Conservation (phyloP, 441 rosid genomes). For the Erysimum cheiri region DNA sequence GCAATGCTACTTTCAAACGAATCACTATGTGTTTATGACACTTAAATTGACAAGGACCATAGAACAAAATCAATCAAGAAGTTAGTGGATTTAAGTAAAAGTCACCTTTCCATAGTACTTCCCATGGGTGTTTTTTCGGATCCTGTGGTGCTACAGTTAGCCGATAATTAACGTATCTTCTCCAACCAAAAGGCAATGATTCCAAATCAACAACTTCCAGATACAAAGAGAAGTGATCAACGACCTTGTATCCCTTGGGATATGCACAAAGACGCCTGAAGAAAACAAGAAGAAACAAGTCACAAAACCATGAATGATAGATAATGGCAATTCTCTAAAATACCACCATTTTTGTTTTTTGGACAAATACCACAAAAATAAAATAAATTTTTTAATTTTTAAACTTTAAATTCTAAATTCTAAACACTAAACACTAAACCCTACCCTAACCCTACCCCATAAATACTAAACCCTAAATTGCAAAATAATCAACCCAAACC, state of each 20-base stretch:
- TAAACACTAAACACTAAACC: too few species aligned
- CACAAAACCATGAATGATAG: not conserved
- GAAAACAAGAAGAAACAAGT: not conserved
- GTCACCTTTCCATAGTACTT: too few species aligned
- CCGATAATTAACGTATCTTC: not conserved
- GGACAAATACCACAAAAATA: too few species aligned
- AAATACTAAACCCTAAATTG: too few species aligned
- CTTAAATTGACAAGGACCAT: not conserved
- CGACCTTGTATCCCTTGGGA: not conserved
- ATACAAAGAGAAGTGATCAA: not conserved
- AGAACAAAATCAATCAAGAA: not conserved
- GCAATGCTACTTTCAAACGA: not conserved
- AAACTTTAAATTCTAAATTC: too few species aligned
- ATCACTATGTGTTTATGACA: not conserved
- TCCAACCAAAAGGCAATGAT: constrained; percentile 12
- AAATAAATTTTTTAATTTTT: too few species aligned
- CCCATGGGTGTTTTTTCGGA: too few species aligned
- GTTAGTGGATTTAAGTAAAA: not conserved
- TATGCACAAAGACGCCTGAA: not conserved
- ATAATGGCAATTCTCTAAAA: too few species aligned
- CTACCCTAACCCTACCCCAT: too few species aligned
- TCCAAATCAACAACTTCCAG: not conserved
- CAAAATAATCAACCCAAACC: too few species aligned
- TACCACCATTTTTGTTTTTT: too few species aligned
- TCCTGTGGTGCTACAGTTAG: not conserved